Percentiles rank a stretch among this genome's conserved stretches.
Evolutionary conservation across 768 basidiomycete species (phyloP).

Genomic region (Suillus plorans): DNA sequence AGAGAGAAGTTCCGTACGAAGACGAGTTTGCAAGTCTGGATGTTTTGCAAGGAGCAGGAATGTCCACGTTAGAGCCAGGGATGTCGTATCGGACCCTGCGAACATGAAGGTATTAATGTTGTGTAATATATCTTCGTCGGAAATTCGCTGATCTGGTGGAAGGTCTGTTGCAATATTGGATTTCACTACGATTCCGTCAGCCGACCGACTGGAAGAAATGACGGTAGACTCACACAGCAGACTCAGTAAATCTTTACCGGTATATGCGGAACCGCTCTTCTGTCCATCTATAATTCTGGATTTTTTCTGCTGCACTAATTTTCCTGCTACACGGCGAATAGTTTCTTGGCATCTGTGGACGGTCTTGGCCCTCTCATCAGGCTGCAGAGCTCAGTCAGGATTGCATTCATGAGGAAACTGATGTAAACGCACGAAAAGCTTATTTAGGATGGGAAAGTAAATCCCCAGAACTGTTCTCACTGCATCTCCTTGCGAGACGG

Average conservation of each 20-base stretch:
- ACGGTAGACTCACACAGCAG: slow-evolving; percentile 60
- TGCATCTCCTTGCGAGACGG: slow-evolving; percentile 55
- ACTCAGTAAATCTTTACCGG: slow-evolving; percentile 75
- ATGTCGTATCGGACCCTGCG: slow-evolving; percentile 86
- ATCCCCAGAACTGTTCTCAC: slow-evolving; percentile 48
- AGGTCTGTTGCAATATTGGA: slow-evolving; percentile 77
- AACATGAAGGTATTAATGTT: slow-evolving; percentile 91
- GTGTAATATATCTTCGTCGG: slow-evolving; percentile 84
- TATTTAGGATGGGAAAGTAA: slow-evolving; percentile 57
- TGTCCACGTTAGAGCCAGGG: slow-evolving; percentile 82
- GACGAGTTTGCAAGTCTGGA: slow-evolving; percentile 62
- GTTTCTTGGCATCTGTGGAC: slow-evolving; percentile 57
- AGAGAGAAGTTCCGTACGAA: slow-evolving; percentile 66
- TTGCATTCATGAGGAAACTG: not conserved
- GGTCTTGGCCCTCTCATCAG: slow-evolving; percentile 48
- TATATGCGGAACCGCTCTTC: slow-evolving; percentile 47
- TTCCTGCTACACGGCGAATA: slow-evolving; percentile 70
- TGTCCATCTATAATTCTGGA: slow-evolving; percentile 62
- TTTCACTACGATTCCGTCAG: slow-evolving; percentile 55
- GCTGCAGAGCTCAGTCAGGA: slow-evolving; percentile 37
- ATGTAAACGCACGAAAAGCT: slow-evolving; percentile 51
- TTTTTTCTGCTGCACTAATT: slow-evolving; percentile 80
- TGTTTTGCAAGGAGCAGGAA: slow-evolving; percentile 71
- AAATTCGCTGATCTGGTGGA: slow-evolving; percentile 67
- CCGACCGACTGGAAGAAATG: not conserved